Evolutionary conservation across 495 filamentous ascomycete species (phyloP).

Genomic region (Cercophora scortea): DNA sequence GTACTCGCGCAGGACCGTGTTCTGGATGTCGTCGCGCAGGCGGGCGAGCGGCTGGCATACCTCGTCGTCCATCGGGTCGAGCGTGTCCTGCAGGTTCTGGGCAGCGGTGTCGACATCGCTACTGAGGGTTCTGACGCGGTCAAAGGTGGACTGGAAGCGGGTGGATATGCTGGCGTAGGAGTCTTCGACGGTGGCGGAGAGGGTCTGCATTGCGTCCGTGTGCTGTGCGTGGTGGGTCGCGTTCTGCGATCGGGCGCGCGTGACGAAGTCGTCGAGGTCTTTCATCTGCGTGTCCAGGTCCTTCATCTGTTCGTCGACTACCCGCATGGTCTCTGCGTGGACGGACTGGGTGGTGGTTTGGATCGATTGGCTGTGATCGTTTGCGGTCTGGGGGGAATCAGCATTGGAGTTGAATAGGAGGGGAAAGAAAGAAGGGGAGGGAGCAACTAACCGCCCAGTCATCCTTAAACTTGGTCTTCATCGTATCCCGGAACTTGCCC

Average conservation of each 20-base stretch:
- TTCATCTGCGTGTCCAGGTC: constrained; percentile 82
- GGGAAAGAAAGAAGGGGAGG: not conserved
- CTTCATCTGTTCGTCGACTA: constrained; percentile 81
- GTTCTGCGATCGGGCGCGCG: constrained; percentile 76
- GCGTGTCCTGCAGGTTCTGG: constrained; percentile 40
- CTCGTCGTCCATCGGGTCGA: constrained; percentile 50
- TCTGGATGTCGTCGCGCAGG: constrained; percentile 57
- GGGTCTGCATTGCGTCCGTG: constrained; percentile 46
- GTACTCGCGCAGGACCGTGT: constrained; percentile 65
- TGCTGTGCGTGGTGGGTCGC: constrained; percentile 62
- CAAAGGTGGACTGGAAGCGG: constrained; percentile 54
- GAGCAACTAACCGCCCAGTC: constrained; percentile 69
- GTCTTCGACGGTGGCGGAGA: constrained; percentile 56
- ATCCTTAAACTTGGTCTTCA: constrained; percentile 75
- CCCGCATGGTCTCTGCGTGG: constrained; percentile 83
- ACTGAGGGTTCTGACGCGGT: constrained; percentile 55
- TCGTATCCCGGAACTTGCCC: constrained; percentile 57
- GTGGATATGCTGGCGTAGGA: constrained; percentile 62
- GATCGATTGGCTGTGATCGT: constrained; percentile 71
- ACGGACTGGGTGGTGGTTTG: constrained; percentile 76
- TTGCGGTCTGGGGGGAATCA: constrained; percentile 51
- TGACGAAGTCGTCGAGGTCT: constrained; percentile 82
- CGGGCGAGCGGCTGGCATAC: constrained; percentile 60
- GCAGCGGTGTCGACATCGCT: constrained; percentile 53
- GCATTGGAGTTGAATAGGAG: constrained; percentile 7